phyloP scores from a whole-genome alignment of 139 green algal genomes.

The Coelastrella sp. region DNA sequence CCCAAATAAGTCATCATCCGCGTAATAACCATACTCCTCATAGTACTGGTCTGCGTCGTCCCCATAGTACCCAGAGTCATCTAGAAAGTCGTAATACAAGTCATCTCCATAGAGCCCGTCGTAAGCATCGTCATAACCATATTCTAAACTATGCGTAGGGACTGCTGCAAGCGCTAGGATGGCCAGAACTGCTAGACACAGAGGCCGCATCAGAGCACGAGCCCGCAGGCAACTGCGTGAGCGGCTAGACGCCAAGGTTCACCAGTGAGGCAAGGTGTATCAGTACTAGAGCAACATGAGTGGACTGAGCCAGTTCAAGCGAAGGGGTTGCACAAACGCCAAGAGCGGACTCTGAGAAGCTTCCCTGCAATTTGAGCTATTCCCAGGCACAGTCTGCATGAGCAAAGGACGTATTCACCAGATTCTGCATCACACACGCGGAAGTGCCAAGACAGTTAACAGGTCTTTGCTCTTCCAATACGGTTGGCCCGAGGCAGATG shows the following conservation, averaged over 20 bases:
- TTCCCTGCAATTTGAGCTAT: no score
- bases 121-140: constrained; percentile 34
- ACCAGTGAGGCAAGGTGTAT: neutral
- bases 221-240: neutral
- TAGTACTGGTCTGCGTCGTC: constrained; percentile 48
- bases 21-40: constrained; percentile 35
- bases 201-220: neutral
- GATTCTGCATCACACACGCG: no score
- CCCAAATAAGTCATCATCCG: constrained; percentile 14
- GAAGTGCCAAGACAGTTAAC: neutral
- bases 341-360: no score
- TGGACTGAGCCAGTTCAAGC: neutral
- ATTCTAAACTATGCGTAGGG: neutral
- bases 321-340: neutral
- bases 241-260: neutral
- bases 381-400: no score
- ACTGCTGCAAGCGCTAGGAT: neutral
- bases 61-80: constrained; percentile 48
- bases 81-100: constrained; percentile 18
- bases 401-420: no score
- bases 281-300: neutral
- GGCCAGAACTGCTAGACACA: neutral
- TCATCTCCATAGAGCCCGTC: constrained; percentile 6
- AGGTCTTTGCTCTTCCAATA: neutral
- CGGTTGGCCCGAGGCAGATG: neutral